Base-by-base conservation (phyloP, 768 basidiomycete species). In the Lactarius pseudohatsudake region DNA sequence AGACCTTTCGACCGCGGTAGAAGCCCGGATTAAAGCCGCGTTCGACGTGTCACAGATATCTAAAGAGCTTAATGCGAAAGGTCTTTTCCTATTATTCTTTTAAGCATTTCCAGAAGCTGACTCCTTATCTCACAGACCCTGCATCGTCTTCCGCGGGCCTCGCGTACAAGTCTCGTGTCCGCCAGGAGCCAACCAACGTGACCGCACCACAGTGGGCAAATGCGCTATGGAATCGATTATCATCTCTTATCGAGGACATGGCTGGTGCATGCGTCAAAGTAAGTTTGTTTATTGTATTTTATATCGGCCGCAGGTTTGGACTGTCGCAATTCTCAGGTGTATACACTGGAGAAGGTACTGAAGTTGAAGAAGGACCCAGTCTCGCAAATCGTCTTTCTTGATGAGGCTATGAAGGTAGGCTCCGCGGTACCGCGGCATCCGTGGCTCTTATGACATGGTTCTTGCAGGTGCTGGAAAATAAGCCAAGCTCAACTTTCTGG, bases 401-500 rank as follows among this genome's bases (percentile, higher is more conserved):
- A 97, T 61, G 95, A 96, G 74, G 93, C 91, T 0, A 91, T 98
- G 90, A 92, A 94, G 80, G 94, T 93, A 20, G 57, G 78, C 41
- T 40, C 40, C 13, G 41, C n/a, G 4, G n/a, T 28, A 34, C n/a
- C 7, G 4, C 11, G 5, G 9, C 28, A 1, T 7, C 54, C 28
- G 20, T 41, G 26, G 38, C 22, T 41, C 8, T 56, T 4, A 30
- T 28, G 36, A 57, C 40, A 38, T 28, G 22, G 38, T 38, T 53
- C 56, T 36, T 38, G 10, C 71, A 96, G 92, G 79, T 86, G 5
- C 80, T 98, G 9, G 97, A 98, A 70, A 93, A 88, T 75, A 95
- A 90, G 74, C 97, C 97, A 1, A 96, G 91, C 67, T 84, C 89
- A 26, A 88, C 85, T 2, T 98, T 98, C 77, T 99, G 97, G 97